These are phyloP conservation scores for Trichoderma sp. DNA, from an alignment of 2,329 filamentous ascomycete genomes.

Conservation along the genomic window DNA sequence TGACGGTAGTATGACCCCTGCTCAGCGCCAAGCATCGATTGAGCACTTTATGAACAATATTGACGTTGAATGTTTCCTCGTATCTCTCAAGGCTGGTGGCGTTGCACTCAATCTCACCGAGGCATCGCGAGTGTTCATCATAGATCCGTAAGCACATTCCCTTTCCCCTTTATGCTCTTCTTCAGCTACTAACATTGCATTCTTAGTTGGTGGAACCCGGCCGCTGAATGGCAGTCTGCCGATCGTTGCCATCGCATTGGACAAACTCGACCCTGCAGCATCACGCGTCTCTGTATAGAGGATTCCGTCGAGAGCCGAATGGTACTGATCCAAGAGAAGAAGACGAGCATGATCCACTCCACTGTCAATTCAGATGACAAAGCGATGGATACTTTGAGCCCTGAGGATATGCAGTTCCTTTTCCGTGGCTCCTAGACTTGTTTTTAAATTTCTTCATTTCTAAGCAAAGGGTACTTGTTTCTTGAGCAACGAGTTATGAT, in stretches of 20 bases:
- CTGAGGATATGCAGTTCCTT: slow-evolving; percentile 93
- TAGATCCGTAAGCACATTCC: slow-evolving; percentile 73
- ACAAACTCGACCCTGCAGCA: slow-evolving; percentile 88
- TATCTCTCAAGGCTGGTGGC: slow-evolving; percentile 93
- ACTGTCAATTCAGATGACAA: slow-evolving; percentile 92
- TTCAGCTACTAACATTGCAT: slow-evolving; percentile 3
- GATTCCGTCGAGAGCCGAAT: slow-evolving; percentile 96
- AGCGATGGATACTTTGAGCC: slow-evolving; percentile 86
- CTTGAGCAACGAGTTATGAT: background rate
- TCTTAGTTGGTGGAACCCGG: slow-evolving; percentile 95
- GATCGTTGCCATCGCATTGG: slow-evolving; percentile 94
- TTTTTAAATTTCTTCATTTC: background rate
- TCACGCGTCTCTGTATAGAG: slow-evolving; percentile 93
- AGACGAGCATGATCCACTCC: slow-evolving; percentile 95
- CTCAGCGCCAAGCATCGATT: slow-evolving; percentile 89
- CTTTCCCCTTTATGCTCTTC: background rate
- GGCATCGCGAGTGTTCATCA: slow-evolving; percentile 90
- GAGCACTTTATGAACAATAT: slow-evolving; percentile 96
- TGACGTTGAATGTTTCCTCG: slow-evolving; percentile 92
- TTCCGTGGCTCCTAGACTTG: slow-evolving; percentile 67
- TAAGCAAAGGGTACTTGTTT: background rate
- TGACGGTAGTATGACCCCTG: slow-evolving; percentile 94
- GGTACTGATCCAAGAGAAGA: slow-evolving; percentile 96
- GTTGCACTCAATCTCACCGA: slow-evolving; percentile 95
- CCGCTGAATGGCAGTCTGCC: slow-evolving; percentile 98